Conservation (phyloP, 495 filamentous ascomycete genomes). For the Aspergillus bertholletiae region DNA sequence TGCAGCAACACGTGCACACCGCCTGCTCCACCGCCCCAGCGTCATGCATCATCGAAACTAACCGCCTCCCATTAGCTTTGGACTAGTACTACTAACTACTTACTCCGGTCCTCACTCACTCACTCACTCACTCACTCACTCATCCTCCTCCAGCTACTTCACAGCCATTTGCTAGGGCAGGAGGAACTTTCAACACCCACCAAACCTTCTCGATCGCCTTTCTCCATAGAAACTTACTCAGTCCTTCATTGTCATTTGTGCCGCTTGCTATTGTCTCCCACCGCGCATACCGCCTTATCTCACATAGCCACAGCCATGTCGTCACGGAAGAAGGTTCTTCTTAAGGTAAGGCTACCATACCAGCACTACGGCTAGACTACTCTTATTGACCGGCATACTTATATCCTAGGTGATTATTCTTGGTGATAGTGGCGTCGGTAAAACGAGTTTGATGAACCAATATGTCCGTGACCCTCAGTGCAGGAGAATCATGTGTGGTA, state of each 20-base stretch:
- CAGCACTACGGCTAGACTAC: neutral
- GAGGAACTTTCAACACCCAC: neutral
- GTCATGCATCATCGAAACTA: conserved; percentile 34
- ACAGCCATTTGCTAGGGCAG: neutral
- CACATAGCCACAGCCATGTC: conserved; percentile 57
- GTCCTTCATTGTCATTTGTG: neutral
- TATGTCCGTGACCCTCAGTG: conserved; percentile 66
- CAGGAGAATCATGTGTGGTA: neutral
- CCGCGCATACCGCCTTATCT: conserved; percentile 1
- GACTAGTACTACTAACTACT: neutral
- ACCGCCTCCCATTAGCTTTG: conserved; percentile 12
- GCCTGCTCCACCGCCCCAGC: conserved; percentile 32
- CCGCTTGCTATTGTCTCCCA: neutral
- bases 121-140: conserved; percentile 4
- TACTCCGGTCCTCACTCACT: too few relatives aligned
- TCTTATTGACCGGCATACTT: neutral
- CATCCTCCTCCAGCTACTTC: neutral
- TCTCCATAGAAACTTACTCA: neutral
- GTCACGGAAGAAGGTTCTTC: conserved; percentile 92
- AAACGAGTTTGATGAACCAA: conserved; percentile 99
- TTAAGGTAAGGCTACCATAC: conserved; percentile 64
- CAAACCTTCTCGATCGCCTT: neutral
- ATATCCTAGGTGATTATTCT: conserved; percentile 87
- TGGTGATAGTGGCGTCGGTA: conserved; percentile 96
- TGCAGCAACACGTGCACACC: conserved; percentile 16